Evolutionary conservation across 2,329 filamentous ascomycete species (phyloP).

Genomic region (Tolypocladium tropicale): DNA sequence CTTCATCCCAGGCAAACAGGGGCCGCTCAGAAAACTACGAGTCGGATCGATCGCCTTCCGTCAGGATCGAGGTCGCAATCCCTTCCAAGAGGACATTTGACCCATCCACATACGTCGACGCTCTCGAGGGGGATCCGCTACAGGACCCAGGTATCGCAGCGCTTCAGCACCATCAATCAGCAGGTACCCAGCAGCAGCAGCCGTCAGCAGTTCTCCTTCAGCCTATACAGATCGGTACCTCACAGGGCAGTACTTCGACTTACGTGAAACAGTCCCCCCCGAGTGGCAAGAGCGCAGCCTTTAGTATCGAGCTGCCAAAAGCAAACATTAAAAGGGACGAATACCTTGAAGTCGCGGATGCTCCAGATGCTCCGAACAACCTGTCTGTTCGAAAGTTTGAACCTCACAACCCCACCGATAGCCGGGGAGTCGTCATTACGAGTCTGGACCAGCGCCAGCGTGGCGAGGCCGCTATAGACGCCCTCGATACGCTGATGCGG

Average conservation of each 20-base stretch:
- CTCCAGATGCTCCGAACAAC: slow-evolving; percentile 34
- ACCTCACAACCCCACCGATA: slow-evolving; percentile 35
- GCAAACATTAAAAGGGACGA: slow-evolving; percentile 40
- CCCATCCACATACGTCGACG: slow-evolving; percentile 23
- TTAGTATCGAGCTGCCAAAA: slow-evolving; percentile 38
- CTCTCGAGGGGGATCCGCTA: slow-evolving; percentile 11
- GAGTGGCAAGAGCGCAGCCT: slow-evolving; percentile 12
- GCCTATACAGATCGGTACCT: slow-evolving; percentile 5
- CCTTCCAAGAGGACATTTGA: slow-evolving; percentile 32
- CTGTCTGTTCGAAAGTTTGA: slow-evolving; percentile 46
- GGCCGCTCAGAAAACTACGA: slow-evolving; percentile 13
- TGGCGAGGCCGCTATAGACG: slow-evolving; percentile 62
- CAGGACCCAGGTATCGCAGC: background rate
- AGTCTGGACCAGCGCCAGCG: slow-evolving; percentile 73
- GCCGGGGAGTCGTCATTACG: slow-evolving; percentile 47
- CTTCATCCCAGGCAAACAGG: slow-evolving; percentile 6
- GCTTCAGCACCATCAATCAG: slow-evolving; percentile 8
- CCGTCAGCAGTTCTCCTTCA: background rate
- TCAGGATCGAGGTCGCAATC: slow-evolving; percentile 37
- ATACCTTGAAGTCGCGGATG: slow-evolving; percentile 36
- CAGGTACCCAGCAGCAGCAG: slow-evolving; percentile 1
- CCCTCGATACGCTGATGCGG: slow-evolving; percentile 58
- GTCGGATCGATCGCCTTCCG: slow-evolving; percentile 21
- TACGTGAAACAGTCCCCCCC: slow-evolving; percentile 3
- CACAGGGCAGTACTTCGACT: too few relatives aligned